Conservation (phyloP, 306 rosid genomes). For the Prunus dulcis region DNA sequence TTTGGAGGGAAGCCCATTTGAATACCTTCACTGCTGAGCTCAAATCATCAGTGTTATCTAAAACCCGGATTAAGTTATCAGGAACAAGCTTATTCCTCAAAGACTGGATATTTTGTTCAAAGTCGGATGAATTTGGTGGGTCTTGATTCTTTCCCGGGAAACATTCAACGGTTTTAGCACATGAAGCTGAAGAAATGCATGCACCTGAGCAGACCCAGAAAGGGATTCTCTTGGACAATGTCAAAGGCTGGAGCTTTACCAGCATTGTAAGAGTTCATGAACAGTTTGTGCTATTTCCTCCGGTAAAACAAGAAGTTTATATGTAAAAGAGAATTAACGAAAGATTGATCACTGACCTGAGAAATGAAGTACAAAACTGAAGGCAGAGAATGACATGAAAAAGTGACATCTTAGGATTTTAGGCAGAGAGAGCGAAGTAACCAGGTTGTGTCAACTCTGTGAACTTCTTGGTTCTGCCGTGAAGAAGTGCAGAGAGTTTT, state of each 20-base stretch:
- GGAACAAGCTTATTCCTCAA: constrained; percentile 56
- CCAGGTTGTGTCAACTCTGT: not conserved
- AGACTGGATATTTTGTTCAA: constrained; percentile 44
- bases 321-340: not conserved
- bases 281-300: not conserved
- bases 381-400: not conserved
- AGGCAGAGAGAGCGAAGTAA: not conserved
- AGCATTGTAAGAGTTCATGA: constrained; percentile 49
- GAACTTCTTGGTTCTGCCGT: not conserved
- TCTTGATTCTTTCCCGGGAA: constrained; percentile 41
- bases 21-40: constrained; percentile 61
- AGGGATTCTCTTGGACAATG: constrained; percentile 46
- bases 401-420: not conserved
- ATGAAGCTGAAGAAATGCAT: constrained; percentile 44
- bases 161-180: constrained; percentile 32
- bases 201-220: constrained; percentile 42
- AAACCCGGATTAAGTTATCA: constrained; percentile 49
- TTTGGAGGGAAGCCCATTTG: constrained; percentile 78
- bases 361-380: constrained; percentile 5
- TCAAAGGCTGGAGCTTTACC: constrained; percentile 50
- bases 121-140: constrained; percentile 36
- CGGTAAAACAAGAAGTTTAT: not conserved
- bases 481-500: not conserved
- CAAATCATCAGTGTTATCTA: constrained; percentile 57
- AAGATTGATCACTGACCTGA: constrained; percentile 44